Conservation (phyloP, 2,329 filamentous ascomycete species). For the Lachnellula cervina region DNA sequence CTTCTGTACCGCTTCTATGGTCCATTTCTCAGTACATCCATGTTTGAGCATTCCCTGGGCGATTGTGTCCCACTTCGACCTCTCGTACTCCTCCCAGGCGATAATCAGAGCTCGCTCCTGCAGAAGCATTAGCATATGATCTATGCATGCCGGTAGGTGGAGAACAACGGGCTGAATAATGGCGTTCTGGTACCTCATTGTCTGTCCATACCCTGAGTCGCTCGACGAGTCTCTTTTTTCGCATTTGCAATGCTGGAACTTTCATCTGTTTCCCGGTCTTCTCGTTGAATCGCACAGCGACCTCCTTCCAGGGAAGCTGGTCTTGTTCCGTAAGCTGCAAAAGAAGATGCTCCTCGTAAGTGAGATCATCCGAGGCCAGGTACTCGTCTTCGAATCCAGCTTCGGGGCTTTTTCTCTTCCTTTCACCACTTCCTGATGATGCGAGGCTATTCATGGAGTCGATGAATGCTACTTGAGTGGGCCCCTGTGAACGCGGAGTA, state of each 20-base stretch:
- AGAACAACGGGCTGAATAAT: constrained; percentile 11
- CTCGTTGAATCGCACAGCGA: constrained; percentile 29
- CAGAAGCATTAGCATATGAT: constrained; percentile 7
- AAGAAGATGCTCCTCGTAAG: constrained; percentile 30
- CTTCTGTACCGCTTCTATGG: constrained; percentile 30
- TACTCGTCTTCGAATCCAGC: constrained; percentile 8
- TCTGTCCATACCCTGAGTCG: constrained; percentile 26
- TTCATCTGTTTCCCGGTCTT: constrained; percentile 28
- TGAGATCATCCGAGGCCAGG: constrained; percentile 18
- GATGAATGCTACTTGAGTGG: constrained; percentile 15
- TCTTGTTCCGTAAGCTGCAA: constrained; percentile 32
- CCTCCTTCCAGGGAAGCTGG: constrained; percentile 32
- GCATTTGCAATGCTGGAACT: constrained; percentile 35
- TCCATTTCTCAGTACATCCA: constrained; percentile 32
- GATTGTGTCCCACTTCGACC: constrained; percentile 30
- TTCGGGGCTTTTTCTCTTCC: constrained; percentile 22
- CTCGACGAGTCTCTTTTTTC: constrained; percentile 33
- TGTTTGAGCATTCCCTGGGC: constrained; percentile 31
- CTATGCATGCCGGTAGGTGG: constrained; percentile 4
- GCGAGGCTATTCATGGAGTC: constrained; percentile 6
- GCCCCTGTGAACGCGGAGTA: constrained; percentile 20
- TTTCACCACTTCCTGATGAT: constrained; percentile 14
- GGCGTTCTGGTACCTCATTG: constrained; percentile 14
- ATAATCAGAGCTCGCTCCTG: constrained; percentile 31
- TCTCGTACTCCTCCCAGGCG: constrained; percentile 30